Base-by-base conservation (phyloP, 208 protist genomes). In the Leishmania mexicana region DNA sequence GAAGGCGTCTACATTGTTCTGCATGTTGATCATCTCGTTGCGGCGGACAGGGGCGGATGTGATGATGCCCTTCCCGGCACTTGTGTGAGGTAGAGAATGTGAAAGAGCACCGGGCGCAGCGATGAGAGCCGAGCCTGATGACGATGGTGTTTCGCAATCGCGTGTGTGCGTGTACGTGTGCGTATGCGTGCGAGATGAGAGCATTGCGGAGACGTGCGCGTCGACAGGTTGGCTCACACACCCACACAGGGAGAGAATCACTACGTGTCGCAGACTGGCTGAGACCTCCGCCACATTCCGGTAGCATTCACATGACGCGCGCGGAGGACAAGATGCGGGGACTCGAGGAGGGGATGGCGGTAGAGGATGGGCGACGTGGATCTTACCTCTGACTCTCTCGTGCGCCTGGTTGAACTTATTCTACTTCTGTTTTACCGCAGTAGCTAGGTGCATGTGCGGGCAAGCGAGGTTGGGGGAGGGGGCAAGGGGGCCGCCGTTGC, bases 1-100 rank as follows among this genome's bases (percentile, higher is more conserved):
- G 78, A 97, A 96, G 15, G 72, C 24, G 1, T 90, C 70, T 3
- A 91, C 49, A 6, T 77, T 45, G 2, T 58, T 31, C 24, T 90
- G 84, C 80, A 82, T 85, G 31, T 76, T 53, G 74, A 31, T 58
- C 24, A 24, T 28, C 15, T 19, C n/a, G 35, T 31, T 76, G 73
- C 45, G 60, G 51, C n/a, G 70, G 31, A 35, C 19, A 54, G 70
- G 51, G 28, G 15, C 21, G 40, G 70, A 53, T 15, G 70, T 54
- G 24, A n/a, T 3, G 17, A 35, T 13, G 70, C 15, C 1, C 45
- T 17, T 53, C 15, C 28, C 11, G 45, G 15, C 6, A 21, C 21
- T 28, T 45, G 15, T 45, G 51, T 24, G 71, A 24, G 71, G 51
- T 15, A 49, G 35, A 17, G 38, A 35, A 35, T 2, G 42, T n/a